Evolutionary conservation across 257 asterid genomes (phyloP).

Genomic region (Fraxinus excelsior): DNA sequence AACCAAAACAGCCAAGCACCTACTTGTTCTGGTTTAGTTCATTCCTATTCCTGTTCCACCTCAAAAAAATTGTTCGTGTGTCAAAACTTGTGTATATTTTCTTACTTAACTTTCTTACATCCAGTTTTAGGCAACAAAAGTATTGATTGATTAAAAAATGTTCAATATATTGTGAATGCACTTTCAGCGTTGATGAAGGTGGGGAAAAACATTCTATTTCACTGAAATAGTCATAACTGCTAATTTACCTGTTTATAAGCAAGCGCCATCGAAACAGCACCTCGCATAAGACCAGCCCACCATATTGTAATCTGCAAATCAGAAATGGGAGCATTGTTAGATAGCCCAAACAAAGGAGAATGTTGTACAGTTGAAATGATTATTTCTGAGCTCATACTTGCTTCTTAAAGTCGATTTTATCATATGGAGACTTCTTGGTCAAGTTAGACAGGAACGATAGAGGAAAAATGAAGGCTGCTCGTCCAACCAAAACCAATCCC

Average conservation of each 20-base stretch:
- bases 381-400: conserved; percentile 56
- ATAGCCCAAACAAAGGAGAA: conserved; percentile 17
- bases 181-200: not conserved
- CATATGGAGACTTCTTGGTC: conserved; percentile 64
- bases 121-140: not conserved
- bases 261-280: conserved; percentile 99
- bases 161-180: not conserved
- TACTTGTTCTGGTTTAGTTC: not conserved
- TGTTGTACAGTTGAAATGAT: not conserved
- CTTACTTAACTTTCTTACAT: no score
- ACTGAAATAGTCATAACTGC: conserved; percentile 1
- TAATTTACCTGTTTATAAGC: conserved; percentile 90
- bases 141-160: not conserved
- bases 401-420: conserved; percentile 70
- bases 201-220: not conserved
- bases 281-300: conserved; percentile 99
- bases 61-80: not conserved
- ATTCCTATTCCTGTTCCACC: not conserved
- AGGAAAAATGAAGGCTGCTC: conserved; percentile 98
- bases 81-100: not conserved
- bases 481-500: conserved; percentile 81
- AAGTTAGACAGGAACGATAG: conserved; percentile 83
- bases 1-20: not conserved
- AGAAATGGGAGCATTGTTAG: conserved; percentile 14
- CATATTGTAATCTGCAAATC: conserved; percentile 71